Base-by-base conservation (phyloP, 2,329 filamentous ascomycete species). In the Microsporum audouinii region DNA sequence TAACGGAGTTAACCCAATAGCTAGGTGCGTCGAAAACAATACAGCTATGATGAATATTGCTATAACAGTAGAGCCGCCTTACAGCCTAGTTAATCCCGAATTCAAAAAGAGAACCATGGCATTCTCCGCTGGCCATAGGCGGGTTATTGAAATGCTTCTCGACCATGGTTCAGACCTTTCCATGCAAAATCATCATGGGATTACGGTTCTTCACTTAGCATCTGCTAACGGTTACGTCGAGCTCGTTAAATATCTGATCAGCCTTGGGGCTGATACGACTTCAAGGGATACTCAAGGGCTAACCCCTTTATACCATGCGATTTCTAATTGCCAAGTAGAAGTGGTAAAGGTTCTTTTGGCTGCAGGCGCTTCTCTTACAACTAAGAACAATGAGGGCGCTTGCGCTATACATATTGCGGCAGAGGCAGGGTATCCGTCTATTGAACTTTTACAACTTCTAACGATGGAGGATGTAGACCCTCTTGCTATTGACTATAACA, bases 391-490 rank as follows among this genome's bases (percentile, higher is more conserved):
- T 29, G 3, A 3, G 14, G 47, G 59, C 31, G 49, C 36, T 17
- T 27, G 10, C 43, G 31, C 45, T 12, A 41, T 60, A 31, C 59
- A 60, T 41, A 41, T 23, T 17, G 59, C 59, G 2, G 59, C 59
- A n/a, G 49, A 47, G 10, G 33, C 33, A 43, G 59, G 59, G 23
- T 56, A 60, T 60, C 47, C 59, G 14, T 47, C 6, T 14, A 31
- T 10, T 7, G 57, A 39, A 7, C 12, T 59, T 12, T 47, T 39
- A 14, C 27, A 27, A 2, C 31, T 60, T 14, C 59, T 60, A 2
- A 10, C 45, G n/a, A 5, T 41, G 14, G 31, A 56, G 33, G 45
- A 36, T 1, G 36, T 31, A 43, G 47, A 55, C 41, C 49, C 49
- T 12, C 34, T 43, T 33, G 45, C 59, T 14, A 4, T 55, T 41